Evolutionary conservation across 768 basidiomycete genomes (phyloP).

Genomic region (Amanita fuliginea): DNA sequence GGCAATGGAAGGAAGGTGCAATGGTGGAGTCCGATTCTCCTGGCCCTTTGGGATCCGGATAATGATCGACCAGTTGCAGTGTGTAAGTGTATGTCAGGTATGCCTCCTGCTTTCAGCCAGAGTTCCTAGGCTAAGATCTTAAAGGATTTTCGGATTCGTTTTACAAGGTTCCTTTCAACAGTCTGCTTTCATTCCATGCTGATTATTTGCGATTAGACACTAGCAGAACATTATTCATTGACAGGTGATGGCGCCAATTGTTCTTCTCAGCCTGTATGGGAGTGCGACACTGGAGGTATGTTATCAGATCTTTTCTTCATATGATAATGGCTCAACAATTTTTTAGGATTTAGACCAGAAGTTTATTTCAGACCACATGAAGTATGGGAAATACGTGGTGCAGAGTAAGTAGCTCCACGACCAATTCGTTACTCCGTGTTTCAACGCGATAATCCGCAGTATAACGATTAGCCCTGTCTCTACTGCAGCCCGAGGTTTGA

Average conservation of each 20-base stretch:
- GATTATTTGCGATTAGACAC: constrained; percentile 27
- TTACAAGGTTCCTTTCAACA: constrained; percentile 42
- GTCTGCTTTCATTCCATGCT: not conserved
- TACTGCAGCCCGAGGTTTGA: constrained; percentile 57
- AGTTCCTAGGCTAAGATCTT: not conserved
- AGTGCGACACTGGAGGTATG: constrained; percentile 55
- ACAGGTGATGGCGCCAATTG: constrained; percentile 40
- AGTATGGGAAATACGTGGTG: constrained; percentile 86
- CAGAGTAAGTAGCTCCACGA: constrained; percentile 35
- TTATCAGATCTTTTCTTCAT: constrained; percentile 1
- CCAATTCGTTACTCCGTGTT: not conserved
- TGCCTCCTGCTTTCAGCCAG: constrained; percentile 10
- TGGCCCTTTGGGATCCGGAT: constrained; percentile 63
- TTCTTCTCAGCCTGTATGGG: constrained; percentile 41
- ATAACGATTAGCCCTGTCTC: constrained; percentile 83
- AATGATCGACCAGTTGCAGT: constrained; percentile 59
- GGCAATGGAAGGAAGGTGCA: constrained; percentile 81
- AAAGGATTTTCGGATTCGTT: constrained; percentile 80
- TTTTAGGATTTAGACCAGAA: constrained; percentile 48
- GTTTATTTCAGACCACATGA: constrained; percentile 63
- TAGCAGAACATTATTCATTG: constrained; percentile 54
- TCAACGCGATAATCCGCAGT: constrained; percentile 22
- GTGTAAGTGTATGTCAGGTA: constrained; percentile 87
- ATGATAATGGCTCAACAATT: constrained; percentile 1
- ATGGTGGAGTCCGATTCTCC: constrained; percentile 88